phyloP scores from a whole-genome alignment of 192 early-diverging fungal genomes.

The Funneliformis mosseae region DNA sequence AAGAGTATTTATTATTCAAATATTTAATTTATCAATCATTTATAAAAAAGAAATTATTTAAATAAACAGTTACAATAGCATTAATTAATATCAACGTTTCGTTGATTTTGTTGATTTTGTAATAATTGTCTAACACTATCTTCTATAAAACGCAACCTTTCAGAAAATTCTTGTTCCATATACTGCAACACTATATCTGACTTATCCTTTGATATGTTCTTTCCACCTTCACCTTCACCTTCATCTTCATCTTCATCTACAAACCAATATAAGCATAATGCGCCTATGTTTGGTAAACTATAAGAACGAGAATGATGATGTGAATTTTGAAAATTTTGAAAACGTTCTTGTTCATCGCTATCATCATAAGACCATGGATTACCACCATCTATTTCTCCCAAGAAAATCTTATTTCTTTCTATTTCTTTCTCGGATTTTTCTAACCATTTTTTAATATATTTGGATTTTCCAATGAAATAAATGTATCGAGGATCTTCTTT shows the following conservation, averaged over 20 bases:
- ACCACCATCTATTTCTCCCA: neutral
- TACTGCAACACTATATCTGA: neutral
- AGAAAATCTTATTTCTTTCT: neutral
- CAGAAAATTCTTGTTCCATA: neutral
- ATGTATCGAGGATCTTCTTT: constrained; percentile 4
- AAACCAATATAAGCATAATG: no score
- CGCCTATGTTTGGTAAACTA: no score
- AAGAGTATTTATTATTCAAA: no score
- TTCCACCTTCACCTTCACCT: no score
- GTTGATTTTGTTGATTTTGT: neutral
- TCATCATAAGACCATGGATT: neutral
- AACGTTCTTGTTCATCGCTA: neutral
- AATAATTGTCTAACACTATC: neutral
- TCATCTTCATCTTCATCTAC: no score
- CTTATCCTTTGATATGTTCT: neutral
- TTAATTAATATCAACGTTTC: no score
- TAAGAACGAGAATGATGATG: no score
- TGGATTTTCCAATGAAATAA: neutral
- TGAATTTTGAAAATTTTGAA: no score
- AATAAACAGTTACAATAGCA: no score
- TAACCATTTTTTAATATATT: neutral
- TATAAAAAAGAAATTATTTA: no score
- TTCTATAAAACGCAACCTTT: neutral
- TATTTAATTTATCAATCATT: no score
- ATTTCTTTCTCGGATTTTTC: neutral